Base-by-base conservation (phyloP, 2,329 filamentous ascomycete species). In the Talaromyces sp. region DNA sequence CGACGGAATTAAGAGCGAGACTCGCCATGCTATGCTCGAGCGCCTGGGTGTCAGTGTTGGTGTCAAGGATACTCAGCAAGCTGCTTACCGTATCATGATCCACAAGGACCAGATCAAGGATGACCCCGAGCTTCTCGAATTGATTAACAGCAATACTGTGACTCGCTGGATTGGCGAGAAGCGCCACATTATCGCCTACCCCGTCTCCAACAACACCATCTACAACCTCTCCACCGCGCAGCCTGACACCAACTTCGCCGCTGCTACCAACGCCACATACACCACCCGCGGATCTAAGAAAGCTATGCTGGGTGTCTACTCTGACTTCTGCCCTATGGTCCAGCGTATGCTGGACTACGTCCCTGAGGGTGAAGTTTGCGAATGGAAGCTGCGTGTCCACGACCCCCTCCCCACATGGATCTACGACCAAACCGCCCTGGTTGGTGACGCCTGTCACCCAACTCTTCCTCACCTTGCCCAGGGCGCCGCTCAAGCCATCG, bases 201-300 rank as follows among this genome's bases (percentile, higher is more conserved):
- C 85, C 0, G 80, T 89, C 27, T 79, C 81, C 49, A 78, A 79
- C 57, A 84, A 87, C 63, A 78, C 79, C 14, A 82, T 88, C 52
- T 88, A 88, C 75, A 89, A 89, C 70, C 70, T 88, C 36, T 84
- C 81, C 11, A 86, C 85, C 2, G 76, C 81, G 0, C 85, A 87
- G 55, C 82, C 84, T 0, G 83, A 86, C 53, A 75, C 70, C 27
- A 82, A 86, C 63, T 85, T 85, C 57, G 81, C 83, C 1, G 77
- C 78, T 3, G 83, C 82, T 1, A 78, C 79, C 2, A 81, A 80
- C 4, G 80, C 81, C 10, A 85, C 83, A 2, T 88, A 87, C 67
- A 87, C 85, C 2, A 87, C 83, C 7, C 81, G 77, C 51, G 85
- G 83, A 1, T 81, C 76, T 37, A 87, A 86, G 63, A 71, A 76